These are phyloP conservation scores for Scutellaria minor DNA, from an alignment of 257 asterid species.

Conservation along the genomic window DNA sequence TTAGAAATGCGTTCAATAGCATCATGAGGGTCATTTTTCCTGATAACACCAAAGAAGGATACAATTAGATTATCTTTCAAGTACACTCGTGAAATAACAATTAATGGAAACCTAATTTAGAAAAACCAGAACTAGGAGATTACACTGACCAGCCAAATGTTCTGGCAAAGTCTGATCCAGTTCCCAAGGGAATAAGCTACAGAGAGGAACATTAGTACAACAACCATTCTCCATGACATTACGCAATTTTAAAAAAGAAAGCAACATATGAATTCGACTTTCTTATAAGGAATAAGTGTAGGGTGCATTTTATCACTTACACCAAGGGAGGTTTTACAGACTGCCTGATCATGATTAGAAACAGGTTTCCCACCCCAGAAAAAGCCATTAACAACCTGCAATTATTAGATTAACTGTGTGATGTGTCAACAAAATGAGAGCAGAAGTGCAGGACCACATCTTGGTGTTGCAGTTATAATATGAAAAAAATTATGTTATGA, in stretches of 20 bases:
- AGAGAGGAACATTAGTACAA: slow-evolving; percentile 39
- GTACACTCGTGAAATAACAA: slow-evolving; percentile 15
- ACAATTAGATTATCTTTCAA: slow-evolving; percentile 25
- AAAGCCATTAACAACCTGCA: slow-evolving; percentile 91
- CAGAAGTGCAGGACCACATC: too few relatives aligned
- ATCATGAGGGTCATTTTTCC: slow-evolving; percentile 85
- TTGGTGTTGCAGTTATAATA: background rate
- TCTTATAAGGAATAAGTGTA: slow-evolving; percentile 12
- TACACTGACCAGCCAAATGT: slow-evolving; percentile 81
- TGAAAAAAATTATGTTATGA: background rate
- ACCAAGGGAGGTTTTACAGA: slow-evolving; percentile 75
- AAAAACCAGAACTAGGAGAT: slow-evolving; percentile 38
- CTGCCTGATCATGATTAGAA: slow-evolving; percentile 52
- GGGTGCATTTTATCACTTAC: slow-evolving; percentile 54
- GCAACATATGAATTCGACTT: slow-evolving; percentile 29
- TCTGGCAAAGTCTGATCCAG: slow-evolving; percentile 94
- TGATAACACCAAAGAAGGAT: slow-evolving; percentile 40
- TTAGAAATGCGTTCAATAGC: slow-evolving; percentile 81
- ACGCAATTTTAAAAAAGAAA: slow-evolving; percentile 20
- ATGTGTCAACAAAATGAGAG: background rate
- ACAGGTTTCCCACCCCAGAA: slow-evolving; percentile 82
- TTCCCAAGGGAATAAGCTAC: slow-evolving; percentile 92
- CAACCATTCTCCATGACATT: slow-evolving; percentile 27
- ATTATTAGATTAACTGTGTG: slow-evolving; percentile 20
- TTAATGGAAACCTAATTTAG: background rate